A percentile compares a stretch with the other conserved stretches of the same genome.
Conservation (phyloP, 23 red algal species). For the Agarophyton chilense region DNA sequence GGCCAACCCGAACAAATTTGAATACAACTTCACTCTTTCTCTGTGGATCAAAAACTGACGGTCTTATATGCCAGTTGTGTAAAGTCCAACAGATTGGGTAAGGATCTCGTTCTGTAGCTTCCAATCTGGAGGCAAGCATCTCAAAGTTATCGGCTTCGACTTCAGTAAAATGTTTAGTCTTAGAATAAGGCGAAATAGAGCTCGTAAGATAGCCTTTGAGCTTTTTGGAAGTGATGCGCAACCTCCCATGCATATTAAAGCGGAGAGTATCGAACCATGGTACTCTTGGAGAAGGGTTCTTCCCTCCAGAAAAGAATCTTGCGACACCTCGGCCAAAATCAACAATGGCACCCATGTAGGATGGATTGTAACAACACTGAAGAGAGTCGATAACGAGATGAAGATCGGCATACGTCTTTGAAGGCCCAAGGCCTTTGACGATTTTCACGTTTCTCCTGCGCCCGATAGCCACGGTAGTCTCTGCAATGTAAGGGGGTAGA, state of each 20-base stretch:
- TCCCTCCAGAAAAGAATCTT: constrained; percentile 70
- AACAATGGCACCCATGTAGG: constrained; percentile 66
- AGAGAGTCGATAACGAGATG: constrained; percentile 70
- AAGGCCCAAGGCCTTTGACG: constrained; percentile 41
- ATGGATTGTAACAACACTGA: constrained; percentile 65
- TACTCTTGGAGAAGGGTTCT: constrained; percentile 71
- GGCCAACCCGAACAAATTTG: constrained; percentile 58
- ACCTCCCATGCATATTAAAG: constrained; percentile 67
- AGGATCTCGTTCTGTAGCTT: constrained; percentile 47
- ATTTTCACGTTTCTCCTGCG: constrained; percentile 46
- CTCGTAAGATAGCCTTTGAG: constrained; percentile 58
- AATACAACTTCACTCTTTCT: constrained; percentile 50
- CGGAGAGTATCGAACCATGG: constrained; percentile 81
- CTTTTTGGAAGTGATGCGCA: constrained; percentile 58
- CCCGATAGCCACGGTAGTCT: constrained; percentile 63
- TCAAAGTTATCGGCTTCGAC: constrained; percentile 68
- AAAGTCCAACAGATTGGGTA: constrained; percentile 67
- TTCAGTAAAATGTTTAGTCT: constrained; percentile 76
- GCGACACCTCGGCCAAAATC: constrained; percentile 66
- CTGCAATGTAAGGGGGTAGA: constrained; percentile 62
- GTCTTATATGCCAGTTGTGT: constrained; percentile 61
- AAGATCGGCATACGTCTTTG: constrained; percentile 71
- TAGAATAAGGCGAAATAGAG: constrained; percentile 70
- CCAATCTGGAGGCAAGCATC: constrained; percentile 52
- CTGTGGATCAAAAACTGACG: constrained; percentile 47